These are phyloP conservation scores for Dinochytrium kinnereticum DNA, from an alignment of 371 early-diverging fungal species.

Conservation along the genomic window DNA sequence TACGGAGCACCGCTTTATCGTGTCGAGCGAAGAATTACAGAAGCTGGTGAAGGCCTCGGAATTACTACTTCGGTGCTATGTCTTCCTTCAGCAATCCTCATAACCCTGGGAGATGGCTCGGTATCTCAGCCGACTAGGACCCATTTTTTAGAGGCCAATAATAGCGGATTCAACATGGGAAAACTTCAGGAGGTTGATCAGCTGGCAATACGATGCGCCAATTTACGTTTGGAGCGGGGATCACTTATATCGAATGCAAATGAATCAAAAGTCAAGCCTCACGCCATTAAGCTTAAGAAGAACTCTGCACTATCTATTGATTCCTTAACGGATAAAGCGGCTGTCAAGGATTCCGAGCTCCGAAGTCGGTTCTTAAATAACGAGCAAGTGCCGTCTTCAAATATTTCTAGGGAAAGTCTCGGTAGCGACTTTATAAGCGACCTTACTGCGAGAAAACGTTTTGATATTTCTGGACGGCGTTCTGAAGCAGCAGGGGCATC, in stretches of 20 bases:
- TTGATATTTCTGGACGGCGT: neutral
- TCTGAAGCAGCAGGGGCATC: neutral
- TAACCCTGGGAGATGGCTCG: slow-evolving; percentile 25
- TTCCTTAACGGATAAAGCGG: too few relatives aligned
- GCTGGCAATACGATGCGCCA: slow-evolving; percentile 18
- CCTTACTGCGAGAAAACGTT: too few relatives aligned
- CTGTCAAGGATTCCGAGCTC: too few relatives aligned
- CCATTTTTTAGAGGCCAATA: slow-evolving; percentile 6
- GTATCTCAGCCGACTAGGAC: slow-evolving; percentile 24
- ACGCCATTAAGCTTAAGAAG: too few relatives aligned
- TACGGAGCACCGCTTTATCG: slow-evolving; percentile 25
- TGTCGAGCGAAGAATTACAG: neutral
- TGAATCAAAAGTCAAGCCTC: too few relatives aligned
- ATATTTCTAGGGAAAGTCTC: too few relatives aligned
- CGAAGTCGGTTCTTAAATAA: too few relatives aligned
- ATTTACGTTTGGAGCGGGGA: neutral
- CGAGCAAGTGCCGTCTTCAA: too few relatives aligned
- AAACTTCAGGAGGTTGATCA: slow-evolving; percentile 31
- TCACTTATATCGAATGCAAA: too few relatives aligned
- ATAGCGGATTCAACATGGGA: slow-evolving; percentile 18
- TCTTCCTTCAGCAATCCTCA: slow-evolving; percentile 20
- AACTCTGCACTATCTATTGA: too few relatives aligned
- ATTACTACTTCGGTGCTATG: slow-evolving; percentile 18
- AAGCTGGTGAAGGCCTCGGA: slow-evolving; percentile 11
- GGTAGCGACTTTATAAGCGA: too few relatives aligned